Base-by-base conservation (phyloP, 345 rosid species). In the Rhodamnia rubescens region DNA sequence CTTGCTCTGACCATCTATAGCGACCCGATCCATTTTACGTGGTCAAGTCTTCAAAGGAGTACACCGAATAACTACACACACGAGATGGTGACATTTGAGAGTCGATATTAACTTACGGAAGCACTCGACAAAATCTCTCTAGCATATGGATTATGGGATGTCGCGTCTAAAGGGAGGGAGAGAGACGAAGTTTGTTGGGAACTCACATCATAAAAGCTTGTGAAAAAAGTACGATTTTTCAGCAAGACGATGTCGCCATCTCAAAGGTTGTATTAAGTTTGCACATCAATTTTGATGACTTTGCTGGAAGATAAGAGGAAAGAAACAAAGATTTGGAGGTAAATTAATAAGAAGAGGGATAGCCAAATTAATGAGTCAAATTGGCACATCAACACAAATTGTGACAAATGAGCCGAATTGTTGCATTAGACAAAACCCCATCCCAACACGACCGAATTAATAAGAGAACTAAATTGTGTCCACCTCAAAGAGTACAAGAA, bases 391-490 rank as follows among this genome's bases (percentile, higher is more conserved):
- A 61, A 61, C 21, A 61, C 40, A 59, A 12, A n/a, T 59, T n/a
- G 69, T 59, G 21, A 61, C 74, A 61, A 61, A 29, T 14, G 10
- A 61, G 5, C 40, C 0, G 11, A 61, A 61, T 29, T 15, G 0
- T 61, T 29, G 5, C 0, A 15, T 61, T 9, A 29, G 27, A 1
- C 32, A 61, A 61, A 29, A 61, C 5, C 40, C 40, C 32, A 29
- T 61, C 20, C 40, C 0, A 61, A 61, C 74, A 27, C 1, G 0
- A 29, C 21, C 32, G 0, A 14, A 29, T 61, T 61, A 29, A 61
- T 1, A 14, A 0, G 27, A 61, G 0, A 16, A 61, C 40, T 61
- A 29, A 32, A 61, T 29, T 0, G 40, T 29, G 40, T 61, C 1
- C 40, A 61, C 29, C 0, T 29, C 29, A 61, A 27, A 61, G 21